Conservation (phyloP, 2,329 filamentous ascomycete species). For the Cylindrodendrum hubeiense region DNA sequence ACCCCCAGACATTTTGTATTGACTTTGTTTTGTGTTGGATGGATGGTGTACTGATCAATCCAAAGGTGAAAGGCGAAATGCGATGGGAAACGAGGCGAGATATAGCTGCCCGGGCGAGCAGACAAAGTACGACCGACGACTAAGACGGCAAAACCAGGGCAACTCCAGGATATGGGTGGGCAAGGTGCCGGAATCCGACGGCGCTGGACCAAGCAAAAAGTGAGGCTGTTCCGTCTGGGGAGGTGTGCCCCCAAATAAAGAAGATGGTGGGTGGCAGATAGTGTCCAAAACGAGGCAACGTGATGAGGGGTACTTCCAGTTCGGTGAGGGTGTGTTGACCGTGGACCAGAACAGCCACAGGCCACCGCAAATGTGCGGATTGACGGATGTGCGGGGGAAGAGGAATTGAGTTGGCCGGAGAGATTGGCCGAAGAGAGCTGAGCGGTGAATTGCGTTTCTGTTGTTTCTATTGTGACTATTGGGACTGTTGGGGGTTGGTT, state of each 20-base stretch:
- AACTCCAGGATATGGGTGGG: neutral
- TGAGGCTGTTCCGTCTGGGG: constrained; percentile 15
- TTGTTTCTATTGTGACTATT: neutral
- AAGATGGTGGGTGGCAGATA: constrained; percentile 11
- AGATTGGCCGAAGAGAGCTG: neutral
- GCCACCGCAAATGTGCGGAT: neutral
- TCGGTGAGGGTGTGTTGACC: constrained; percentile 13
- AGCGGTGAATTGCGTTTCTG: neutral
- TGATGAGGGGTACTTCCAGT: constrained; percentile 9
- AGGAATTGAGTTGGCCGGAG: neutral
- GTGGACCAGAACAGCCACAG: neutral
- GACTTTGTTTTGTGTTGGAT: neutral
- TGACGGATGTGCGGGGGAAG: neutral
- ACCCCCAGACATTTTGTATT: constrained; percentile 5
- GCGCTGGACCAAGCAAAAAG: constrained; percentile 9
- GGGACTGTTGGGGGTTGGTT: neutral
- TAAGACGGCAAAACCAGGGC: neutral
- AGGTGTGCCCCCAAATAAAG: constrained; percentile 1
- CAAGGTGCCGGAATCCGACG: neutral
- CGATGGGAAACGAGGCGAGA: constrained; percentile 1
- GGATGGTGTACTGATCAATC: neutral
- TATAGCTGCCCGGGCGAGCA: constrained; percentile 10
- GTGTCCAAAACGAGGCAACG: constrained; percentile 15
- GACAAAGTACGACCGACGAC: neutral
- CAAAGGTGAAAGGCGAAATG: neutral